Percentiles rank a stretch among this genome's conserved stretches.
Evolutionary conservation across 495 filamentous ascomycete genomes (phyloP).

Genomic region (Cladorrhinum samala): DNA sequence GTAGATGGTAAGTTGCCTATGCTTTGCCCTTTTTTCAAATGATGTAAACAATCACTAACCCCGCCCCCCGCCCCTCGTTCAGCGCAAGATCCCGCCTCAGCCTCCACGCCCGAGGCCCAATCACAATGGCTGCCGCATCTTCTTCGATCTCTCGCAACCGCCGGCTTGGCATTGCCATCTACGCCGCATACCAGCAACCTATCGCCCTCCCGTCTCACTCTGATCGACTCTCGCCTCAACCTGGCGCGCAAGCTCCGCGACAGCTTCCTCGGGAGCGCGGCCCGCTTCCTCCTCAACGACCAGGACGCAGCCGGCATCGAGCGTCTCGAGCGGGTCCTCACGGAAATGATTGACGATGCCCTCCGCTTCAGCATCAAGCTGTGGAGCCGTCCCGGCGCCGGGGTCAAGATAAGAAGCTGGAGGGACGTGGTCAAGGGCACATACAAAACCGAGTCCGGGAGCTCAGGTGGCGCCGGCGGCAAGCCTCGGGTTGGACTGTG

Average conservation of each 20-base stretch:
- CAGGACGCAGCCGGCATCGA: conserved; percentile 17
- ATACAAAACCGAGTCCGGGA: background rate
- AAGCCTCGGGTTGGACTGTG: background rate
- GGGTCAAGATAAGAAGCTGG: conserved; percentile 5
- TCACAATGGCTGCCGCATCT: conserved; percentile 11
- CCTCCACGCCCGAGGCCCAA: background rate
- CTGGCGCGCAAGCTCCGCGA: conserved; percentile 15
- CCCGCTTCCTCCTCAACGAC: conserved; percentile 15
- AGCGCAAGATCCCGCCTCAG: background rate
- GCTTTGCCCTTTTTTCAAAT: background rate
- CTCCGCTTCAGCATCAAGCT: conserved; percentile 11
- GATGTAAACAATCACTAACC: no score
- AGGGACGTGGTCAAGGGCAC: background rate
- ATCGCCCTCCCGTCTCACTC: conserved; percentile 4
- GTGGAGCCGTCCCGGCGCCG: conserved; percentile 6
- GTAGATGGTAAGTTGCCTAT: conserved; percentile 3
- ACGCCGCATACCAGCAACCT: background rate
- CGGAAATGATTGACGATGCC: conserved; percentile 13
- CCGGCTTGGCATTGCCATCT: conserved; percentile 9
- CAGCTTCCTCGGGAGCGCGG: conserved; percentile 10
- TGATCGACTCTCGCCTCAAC: conserved; percentile 12
- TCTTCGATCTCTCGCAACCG: conserved; percentile 9
- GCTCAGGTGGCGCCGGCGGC: conserved; percentile 3
- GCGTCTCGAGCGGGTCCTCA: conserved; percentile 8
- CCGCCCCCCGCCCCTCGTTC: background rate